Conservation (phyloP, 768 basidiomycete genomes). For the Mycena amicta region DNA sequence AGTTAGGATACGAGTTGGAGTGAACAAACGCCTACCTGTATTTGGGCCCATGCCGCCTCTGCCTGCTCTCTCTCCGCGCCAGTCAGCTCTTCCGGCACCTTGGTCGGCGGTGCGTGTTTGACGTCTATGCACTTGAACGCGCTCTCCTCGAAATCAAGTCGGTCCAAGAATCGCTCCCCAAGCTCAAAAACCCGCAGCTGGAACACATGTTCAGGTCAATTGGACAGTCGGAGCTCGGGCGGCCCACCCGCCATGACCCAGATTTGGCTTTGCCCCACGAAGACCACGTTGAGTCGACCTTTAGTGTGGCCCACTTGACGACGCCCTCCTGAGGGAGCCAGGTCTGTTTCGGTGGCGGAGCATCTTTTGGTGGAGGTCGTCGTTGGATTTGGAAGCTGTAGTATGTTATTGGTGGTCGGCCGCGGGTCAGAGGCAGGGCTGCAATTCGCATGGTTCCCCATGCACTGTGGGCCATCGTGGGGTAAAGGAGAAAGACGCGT, state of each 20-base stretch:
- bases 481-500: slow-evolving; percentile 24
- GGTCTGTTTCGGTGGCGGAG: slow-evolving; percentile 31
- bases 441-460: slow-evolving; percentile 43
- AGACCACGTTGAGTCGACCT: slow-evolving; percentile 62
- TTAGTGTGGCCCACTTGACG: slow-evolving; percentile 51
- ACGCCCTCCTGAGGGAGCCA: slow-evolving; percentile 46
- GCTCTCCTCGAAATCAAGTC: slow-evolving; percentile 80
- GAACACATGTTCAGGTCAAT: slow-evolving; percentile 3
- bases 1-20: background rate
- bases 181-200: slow-evolving; percentile 62
- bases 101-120: slow-evolving; percentile 59
- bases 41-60: slow-evolving; percentile 21
- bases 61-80: slow-evolving; percentile 23
- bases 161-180: slow-evolving; percentile 71
- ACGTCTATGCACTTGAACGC: slow-evolving; percentile 75
- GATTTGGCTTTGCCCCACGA: slow-evolving; percentile 66
- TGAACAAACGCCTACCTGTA: slow-evolving; percentile 8
- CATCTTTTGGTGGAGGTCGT: slow-evolving; percentile 39
- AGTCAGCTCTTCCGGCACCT: slow-evolving; percentile 24
- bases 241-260: slow-evolving; percentile 72
- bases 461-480: slow-evolving; percentile 5
- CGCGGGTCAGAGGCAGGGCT: slow-evolving; percentile 47
- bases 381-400: slow-evolving; percentile 22
- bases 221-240: background rate
- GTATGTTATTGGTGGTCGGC: slow-evolving; percentile 24